phyloP scores from a whole-genome alignment of 2,329 filamentous ascomycete species.

The Monilinia fructicola region DNA sequence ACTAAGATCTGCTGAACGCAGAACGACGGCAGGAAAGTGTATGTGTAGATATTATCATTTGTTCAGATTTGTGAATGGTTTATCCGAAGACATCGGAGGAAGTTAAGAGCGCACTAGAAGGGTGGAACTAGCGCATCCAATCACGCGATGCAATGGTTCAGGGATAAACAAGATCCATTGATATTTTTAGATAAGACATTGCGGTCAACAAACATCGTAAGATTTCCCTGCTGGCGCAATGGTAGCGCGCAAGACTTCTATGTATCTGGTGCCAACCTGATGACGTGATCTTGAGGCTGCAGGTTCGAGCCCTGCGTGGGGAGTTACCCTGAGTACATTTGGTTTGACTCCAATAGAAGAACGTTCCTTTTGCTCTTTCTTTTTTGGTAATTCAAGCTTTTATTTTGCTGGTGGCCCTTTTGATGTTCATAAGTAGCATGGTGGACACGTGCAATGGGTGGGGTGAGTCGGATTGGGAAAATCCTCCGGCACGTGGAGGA shows the following conservation, averaged over 20 bases:
- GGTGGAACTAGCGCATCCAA: not conserved
- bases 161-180: accelerated
- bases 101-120: not conserved
- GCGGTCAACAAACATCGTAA: not conserved
- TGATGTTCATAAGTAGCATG: no score
- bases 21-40: not conserved
- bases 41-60: no score
- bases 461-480: no score
- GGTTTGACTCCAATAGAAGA: not conserved
- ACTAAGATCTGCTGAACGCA: not conserved
- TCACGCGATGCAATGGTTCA: not conserved
- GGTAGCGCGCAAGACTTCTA: conserved; percentile 24
- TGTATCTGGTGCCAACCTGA: not conserved
- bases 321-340: conserved; percentile 3
- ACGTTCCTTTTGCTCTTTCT: no score
- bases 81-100: not conserved
- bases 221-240: conserved; percentile 23
- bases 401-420: no score
- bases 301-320: conserved; percentile 12
- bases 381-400: no score
- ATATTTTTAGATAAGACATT: accelerated
- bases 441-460: no score
- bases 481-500: no score
- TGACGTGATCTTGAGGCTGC: conserved; percentile 7
- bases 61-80: not conserved